Evolutionary conservation across 495 filamentous ascomycete species (phyloP).

Genomic region (Xylaria curta): DNA sequence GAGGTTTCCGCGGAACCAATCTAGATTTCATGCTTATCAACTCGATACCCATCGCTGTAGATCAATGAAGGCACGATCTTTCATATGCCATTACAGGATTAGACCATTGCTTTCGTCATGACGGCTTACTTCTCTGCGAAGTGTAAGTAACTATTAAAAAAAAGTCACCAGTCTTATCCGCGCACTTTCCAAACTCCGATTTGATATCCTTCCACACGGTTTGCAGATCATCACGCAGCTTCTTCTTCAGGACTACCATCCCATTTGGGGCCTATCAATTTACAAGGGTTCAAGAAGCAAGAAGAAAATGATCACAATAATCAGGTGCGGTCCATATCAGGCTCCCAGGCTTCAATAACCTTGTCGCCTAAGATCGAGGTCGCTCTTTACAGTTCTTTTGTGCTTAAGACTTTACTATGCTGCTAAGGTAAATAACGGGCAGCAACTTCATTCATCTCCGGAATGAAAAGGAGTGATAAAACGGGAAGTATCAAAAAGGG

Average conservation of each 20-base stretch:
- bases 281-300: too few relatives aligned
- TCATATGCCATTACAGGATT: not conserved
- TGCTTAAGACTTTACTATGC: conserved; percentile 10
- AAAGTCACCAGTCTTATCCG: conserved; percentile 30
- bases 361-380: conserved; percentile 19
- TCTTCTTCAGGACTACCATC: too few relatives aligned
- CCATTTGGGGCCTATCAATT: too few relatives aligned
- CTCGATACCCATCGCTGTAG: not conserved
- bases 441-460: not conserved
- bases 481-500: not conserved
- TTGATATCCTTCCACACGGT: too few relatives aligned
- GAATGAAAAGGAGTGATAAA: not conserved
- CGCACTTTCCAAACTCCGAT: too few relatives aligned
- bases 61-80: not conserved
- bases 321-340: too few relatives aligned
- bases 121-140: conserved; percentile 25
- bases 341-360: too few relatives aligned
- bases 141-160: conserved; percentile 54
- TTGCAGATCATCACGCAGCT: too few relatives aligned
- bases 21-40: not conserved
- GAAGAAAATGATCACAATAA: too few relatives aligned
- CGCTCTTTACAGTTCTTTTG: conserved; percentile 40
- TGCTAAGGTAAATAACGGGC: not conserved
- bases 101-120: not conserved
- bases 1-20: not conserved